Conservation (phyloP, 768 basidiomycete species). For the Mycena leptocephala region DNA sequence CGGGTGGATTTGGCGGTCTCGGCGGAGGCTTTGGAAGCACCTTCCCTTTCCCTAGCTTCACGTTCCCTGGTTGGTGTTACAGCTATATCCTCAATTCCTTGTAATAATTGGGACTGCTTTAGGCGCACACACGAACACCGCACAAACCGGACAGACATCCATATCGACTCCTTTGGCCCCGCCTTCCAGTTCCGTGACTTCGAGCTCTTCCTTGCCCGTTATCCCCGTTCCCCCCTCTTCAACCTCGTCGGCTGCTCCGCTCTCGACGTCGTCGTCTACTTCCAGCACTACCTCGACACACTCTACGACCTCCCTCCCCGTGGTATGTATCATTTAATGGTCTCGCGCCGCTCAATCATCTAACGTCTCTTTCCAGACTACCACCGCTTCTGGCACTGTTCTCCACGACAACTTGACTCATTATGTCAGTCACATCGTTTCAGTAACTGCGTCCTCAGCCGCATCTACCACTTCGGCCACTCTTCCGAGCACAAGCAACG, state of each 20-base stretch:
- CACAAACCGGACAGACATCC: no score
- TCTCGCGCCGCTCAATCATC: neutral
- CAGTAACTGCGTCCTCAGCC: neutral
- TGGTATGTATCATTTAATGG: neutral
- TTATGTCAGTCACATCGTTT: constrained; percentile 17
- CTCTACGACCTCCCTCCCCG: neutral
- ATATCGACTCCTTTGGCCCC: neutral
- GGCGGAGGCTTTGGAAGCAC: neutral
- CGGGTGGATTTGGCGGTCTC: constrained; percentile 18
- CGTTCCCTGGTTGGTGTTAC: neutral
- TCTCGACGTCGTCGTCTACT: neutral
- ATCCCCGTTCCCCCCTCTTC: neutral
- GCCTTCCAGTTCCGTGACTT: neutral
- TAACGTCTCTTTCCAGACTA: constrained; percentile 10
- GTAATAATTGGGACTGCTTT: no score
- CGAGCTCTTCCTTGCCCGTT: neutral
- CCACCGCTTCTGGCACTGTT: constrained; percentile 27
- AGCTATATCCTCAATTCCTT: no score
- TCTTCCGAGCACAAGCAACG: constrained; percentile 6
- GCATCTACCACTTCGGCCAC: neutral
- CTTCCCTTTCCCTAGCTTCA: neutral
- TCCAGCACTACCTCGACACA: neutral
- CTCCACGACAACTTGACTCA: constrained; percentile 23
- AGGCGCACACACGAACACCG: no score
- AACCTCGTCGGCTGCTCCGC: neutral